Percentiles rank a stretch among this genome's conserved stretches.
These are phyloP conservation scores for Rubus idaeus DNA, from an alignment of 306 rosid genomes.

Conservation along the genomic window DNA sequence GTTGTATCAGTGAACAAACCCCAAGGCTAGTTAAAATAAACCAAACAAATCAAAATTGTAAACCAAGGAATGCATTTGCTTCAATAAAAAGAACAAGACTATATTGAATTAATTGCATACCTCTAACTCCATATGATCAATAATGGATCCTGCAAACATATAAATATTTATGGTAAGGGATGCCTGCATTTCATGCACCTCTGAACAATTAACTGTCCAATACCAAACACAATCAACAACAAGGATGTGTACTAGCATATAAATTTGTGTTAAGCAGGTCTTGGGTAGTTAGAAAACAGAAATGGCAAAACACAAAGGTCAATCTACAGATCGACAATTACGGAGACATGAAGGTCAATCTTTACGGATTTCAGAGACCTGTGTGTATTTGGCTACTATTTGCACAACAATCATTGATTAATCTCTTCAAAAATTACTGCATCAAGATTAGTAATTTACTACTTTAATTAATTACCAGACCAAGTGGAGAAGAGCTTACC, in stretches of 20 bases:
- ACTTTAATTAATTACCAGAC: background rate
- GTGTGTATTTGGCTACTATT: background rate
- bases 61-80: conserved; percentile 13
- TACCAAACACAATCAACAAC: too few relatives aligned
- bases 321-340: conserved; percentile 85
- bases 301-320: background rate
- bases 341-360: conserved; percentile 89
- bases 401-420: conserved; percentile 8
- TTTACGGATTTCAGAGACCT: conserved; percentile 97
- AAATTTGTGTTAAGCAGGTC: conserved; percentile 13
- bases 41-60: conserved; percentile 24
- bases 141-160: conserved; percentile 30
- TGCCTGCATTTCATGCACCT: too few relatives aligned
- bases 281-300: background rate
- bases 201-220: too few relatives aligned
- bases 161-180: too few relatives aligned
- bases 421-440: background rate
- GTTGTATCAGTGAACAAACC: conserved; percentile 19
- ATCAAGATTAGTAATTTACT: background rate
- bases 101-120: conserved; percentile 32
- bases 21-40: conserved; percentile 70
- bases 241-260: conserved; percentile 25
- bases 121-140: conserved; percentile 91
- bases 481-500: conserved; percentile 48
- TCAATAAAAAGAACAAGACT: background rate